Evolutionary conservation across 805 yeast species (phyloP), one percentile per base, ranked within the genome.

Genomic region (Myxozyma melibiosi): DNA sequence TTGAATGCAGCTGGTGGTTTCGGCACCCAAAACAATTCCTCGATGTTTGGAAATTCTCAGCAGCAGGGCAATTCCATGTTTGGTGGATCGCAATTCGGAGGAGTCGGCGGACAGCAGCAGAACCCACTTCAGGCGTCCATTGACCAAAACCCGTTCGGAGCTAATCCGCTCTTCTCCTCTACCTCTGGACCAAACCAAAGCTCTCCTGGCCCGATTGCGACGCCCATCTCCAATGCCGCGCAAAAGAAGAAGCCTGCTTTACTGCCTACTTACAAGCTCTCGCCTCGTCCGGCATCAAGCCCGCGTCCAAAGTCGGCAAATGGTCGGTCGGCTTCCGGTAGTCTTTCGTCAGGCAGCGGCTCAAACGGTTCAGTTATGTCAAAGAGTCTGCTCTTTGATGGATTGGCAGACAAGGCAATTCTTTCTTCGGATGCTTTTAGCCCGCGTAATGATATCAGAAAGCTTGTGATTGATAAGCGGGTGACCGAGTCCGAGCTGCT

Each of bases 81-180:
- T 51, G 57, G 55, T 5, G 44, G 14, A 13, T 49, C 49, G 18
- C 54, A 45, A 18, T 18, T 27, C 9, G 43, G 54, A 20, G 24
- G 41, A 14, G 11, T 43, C 6, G 62, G 55, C 8, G 43, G 24
- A 11, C 28, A 16, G 16, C 71, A 61, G 57, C 70, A 63, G 52
- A 71, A 65, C 37, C 71, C 71, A 11, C 57, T 66, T 7, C 68
- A 65, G 46, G 73, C 78, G 41, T 64, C 73, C 31, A 68, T 73
- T 51, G 76, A 74, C 55, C 76, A 78, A 57, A 82, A 86, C 68
- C 96, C 97, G 42, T 91, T 88, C 68, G 96, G 96, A 1, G 79
- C 82, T 46, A 84, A 85, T 65, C 87, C 90, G 4, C 74, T 91
- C 51, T 89, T 88, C 65, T 55, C 63, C 34, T 34, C 44, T 9